A percentile compares a stretch with the other conserved stretches of the same genome.
These are phyloP conservation scores for Magnaporthiopsis rhizophila DNA, from an alignment of 2,329 filamentous ascomycete species.

Conservation along the genomic window DNA sequence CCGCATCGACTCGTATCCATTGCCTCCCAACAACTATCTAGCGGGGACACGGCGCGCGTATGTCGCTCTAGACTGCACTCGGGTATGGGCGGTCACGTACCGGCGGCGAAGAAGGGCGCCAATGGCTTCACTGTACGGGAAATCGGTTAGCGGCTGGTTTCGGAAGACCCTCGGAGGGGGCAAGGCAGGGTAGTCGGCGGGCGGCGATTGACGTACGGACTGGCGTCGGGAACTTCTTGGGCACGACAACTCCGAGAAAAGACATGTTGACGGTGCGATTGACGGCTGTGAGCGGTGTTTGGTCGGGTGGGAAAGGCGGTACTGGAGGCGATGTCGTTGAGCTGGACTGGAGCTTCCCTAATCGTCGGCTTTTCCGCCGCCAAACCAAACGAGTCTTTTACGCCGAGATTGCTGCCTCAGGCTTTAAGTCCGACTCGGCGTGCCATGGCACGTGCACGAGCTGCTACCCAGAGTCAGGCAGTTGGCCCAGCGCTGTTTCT, in stretches of 20 bases:
- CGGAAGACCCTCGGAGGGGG: constrained; percentile 7
- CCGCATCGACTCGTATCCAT: not conserved
- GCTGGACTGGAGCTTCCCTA: constrained; percentile 6
- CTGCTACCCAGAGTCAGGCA: not conserved
- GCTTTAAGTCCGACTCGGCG: not conserved
- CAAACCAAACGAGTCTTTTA: constrained; percentile 20
- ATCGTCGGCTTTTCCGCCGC: not conserved
- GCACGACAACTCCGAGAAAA: constrained; percentile 56
- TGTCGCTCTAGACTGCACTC: not conserved
- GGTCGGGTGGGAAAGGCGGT: constrained; percentile 17
- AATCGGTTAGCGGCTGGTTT: constrained; percentile 21
- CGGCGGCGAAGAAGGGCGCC: constrained; percentile 88
- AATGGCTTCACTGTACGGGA: constrained; percentile 69
- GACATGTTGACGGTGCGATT: constrained; percentile 53
- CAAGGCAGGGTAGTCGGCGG: constrained; percentile 7
- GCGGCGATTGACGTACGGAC: constrained; percentile 56
- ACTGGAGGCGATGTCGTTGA: constrained; percentile 15
- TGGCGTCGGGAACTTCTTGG: constrained; percentile 76
- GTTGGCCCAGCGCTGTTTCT: not conserved
- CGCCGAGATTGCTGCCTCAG: constrained; percentile 10
- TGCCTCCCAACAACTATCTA: not conserved
- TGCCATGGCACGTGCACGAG: not conserved
- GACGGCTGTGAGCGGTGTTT: constrained; percentile 25
- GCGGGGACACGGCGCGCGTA: too few relatives aligned
- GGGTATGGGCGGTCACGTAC: constrained; percentile 47